Base-by-base conservation (phyloP, 768 basidiomycete species). In the Podaxis sp. region DNA sequence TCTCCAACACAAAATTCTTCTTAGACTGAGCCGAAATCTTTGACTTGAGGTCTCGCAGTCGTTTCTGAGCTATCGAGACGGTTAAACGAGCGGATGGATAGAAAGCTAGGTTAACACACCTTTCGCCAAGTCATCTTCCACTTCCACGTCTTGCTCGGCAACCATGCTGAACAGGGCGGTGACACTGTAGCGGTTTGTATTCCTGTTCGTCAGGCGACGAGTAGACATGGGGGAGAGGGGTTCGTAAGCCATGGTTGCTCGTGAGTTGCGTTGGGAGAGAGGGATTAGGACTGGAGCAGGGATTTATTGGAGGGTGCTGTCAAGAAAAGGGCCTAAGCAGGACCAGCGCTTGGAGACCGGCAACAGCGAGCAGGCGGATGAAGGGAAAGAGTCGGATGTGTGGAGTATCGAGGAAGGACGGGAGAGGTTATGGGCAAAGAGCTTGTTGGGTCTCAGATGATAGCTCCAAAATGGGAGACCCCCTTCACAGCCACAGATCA, bases 1-100 rank as follows among this genome's bases (percentile, higher is more conserved):
- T 89, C 73, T 99, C 97, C 10, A 99, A 84, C 42, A 99, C 97
- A 68, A 99, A 99, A 77, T 99, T 99, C 86, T 98, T 98, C 83
- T 99, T 99, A 57, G 93, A 95, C 76, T 98, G 97, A 0, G 94
- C 91, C 13, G 97, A 98, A 62, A 99, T 99, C 71, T 95, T 91
- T 27, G 89, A 85, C 78, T 99, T 99, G 64, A 99, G 82, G 68
- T 99, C 97, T 32, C 97, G 83, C 32, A 99, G 79, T 50, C 96
- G 93, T 75, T 96, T 98, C 79, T 99, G 97, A 52, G 97, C 97
- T 94, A 71, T 47, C 65, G 44, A 50, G 32, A 18, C 16, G 38
- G 40, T 61, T 28, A 7, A 18, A 38, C 27, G 28, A 54, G 37
- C 61, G 46, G 16, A 55, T 42, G 50, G 51, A 56, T 36, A 58